phyloP scores from a whole-genome alignment of 768 basidiomycete genomes.

The Phanerodontia chrysosporium region DNA sequence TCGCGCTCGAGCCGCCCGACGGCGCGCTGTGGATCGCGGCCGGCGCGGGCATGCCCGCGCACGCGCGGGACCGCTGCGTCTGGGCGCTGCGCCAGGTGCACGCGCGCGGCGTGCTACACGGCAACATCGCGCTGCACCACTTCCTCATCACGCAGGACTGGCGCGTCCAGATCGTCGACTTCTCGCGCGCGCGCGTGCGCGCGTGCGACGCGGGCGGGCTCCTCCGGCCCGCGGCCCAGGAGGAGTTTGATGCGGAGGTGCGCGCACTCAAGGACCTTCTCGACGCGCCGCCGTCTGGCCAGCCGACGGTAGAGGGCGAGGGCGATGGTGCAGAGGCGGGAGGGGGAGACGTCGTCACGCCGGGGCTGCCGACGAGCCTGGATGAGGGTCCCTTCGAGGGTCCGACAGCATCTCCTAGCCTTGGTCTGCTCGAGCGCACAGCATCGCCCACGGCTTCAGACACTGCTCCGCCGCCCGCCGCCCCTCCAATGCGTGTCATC shows the following conservation, averaged over 20 bases:
- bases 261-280: not conserved
- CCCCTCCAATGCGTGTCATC: not conserved
- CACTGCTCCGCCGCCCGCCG: not conserved
- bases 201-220: constrained; percentile 1
- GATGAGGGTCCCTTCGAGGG: too few species aligned
- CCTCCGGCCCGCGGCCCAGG: not conserved
- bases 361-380: too few species aligned
- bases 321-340: too few species aligned
- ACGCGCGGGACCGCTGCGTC: constrained; percentile 49
- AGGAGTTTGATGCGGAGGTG: not conserved
- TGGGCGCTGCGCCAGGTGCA: constrained; percentile 44
- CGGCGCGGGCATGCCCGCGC: constrained; percentile 49
- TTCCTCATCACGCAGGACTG: constrained; percentile 54
- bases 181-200: constrained; percentile 5
- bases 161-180: constrained; percentile 20
- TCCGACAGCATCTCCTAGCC: too few species aligned
- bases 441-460: not conserved
- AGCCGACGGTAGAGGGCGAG: too few species aligned
- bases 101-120: constrained; percentile 29
- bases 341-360: too few species aligned
- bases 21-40: constrained; percentile 60
- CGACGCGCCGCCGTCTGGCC: too few species aligned
- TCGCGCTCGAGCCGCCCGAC: constrained; percentile 55
- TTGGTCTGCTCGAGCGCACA: too few species aligned
- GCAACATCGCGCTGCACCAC: constrained; percentile 31